Evolutionary conservation across 2,329 filamentous ascomycete species (phyloP), one percentile per base, ranked within the genome.

Genomic region (Aspergillus fumigatiaffinis): DNA sequence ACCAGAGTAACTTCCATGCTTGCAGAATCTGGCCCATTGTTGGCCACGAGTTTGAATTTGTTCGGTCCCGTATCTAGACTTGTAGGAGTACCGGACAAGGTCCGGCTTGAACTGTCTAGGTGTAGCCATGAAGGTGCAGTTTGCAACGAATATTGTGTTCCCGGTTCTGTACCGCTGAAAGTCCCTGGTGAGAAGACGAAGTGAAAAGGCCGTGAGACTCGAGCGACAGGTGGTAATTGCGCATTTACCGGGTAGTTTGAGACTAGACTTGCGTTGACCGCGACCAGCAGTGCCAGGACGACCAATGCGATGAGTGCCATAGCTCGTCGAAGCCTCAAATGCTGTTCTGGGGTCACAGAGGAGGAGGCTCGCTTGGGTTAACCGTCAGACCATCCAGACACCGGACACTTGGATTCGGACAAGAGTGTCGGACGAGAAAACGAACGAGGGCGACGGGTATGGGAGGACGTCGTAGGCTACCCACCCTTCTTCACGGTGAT

Each of bases 181-280:
- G 91, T 96, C 42, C 86, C 85, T 26, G 64, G 64, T 12, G 76
- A 72, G 53, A 79, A 78, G 47, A 65, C 62, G 60, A 79, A 79
- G 50, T 64, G 60, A 60, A 75, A 80, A 2, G 81, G 79, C 65
- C 87, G 70, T 44, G 82, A 83, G 58, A 89, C 79, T 62, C 89
- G 83, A 21, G 90, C 91, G 53, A 92, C 87, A 3, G 88, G 87
- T 32, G 91, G 91, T 1, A 95, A 82, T 72, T 96, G 92, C 2
- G 90, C 87, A 73, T 94, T 95, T 72, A 96, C 81, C 0, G 91
- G 91, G 65, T 92, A 93, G 50, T 79, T 78, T 51, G 79, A 68
- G 56, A 62, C 67, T 61, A 76, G 71, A 57, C 67, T 67, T 50
- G 76, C 77, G 58, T 65, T 61, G 23, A 70, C 67, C 57, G 65